phyloP scores from a whole-genome alignment of 73 alveolate species.

The Uronychia binucleata region DNA sequence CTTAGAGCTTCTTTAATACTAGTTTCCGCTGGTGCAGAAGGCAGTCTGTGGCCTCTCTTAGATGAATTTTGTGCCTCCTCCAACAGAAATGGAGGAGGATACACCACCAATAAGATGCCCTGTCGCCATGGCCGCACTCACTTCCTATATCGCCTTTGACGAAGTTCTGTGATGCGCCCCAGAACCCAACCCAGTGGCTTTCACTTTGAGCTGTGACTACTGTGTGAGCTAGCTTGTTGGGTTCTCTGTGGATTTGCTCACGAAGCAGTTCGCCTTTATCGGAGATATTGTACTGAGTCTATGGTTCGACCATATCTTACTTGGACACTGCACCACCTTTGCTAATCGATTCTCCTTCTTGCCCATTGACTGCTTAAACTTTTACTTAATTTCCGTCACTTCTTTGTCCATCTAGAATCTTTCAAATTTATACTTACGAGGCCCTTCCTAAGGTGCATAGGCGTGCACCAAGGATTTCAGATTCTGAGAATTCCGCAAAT shows the following conservation, averaged over 20 bases:
- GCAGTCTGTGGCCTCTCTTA: background rate
- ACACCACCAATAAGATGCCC: background rate
- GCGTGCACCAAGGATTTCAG: background rate
- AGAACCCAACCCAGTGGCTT: background rate
- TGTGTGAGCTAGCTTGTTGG: background rate
- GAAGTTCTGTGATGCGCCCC: background rate
- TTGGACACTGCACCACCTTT: background rate
- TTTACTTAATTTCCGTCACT: background rate
- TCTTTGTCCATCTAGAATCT: background rate
- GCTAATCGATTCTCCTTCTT: background rate
- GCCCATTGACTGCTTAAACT: background rate
- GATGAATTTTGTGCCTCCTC: background rate
- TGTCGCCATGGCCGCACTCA: background rate
- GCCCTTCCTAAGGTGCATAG: background rate
- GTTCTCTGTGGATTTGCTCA: background rate
- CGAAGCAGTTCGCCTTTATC: background rate
- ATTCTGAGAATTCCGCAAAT: background rate
- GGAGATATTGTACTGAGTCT: background rate
- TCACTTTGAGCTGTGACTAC: background rate
- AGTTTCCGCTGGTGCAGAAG: no score
- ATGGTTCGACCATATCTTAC: background rate
- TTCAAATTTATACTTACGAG: background rate
- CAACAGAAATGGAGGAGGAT: no score
- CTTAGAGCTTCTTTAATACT: no score
- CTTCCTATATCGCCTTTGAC: background rate